Conservation (phyloP, 2,329 filamentous ascomycete genomes). For the Microdochium trichocladiopsis region DNA sequence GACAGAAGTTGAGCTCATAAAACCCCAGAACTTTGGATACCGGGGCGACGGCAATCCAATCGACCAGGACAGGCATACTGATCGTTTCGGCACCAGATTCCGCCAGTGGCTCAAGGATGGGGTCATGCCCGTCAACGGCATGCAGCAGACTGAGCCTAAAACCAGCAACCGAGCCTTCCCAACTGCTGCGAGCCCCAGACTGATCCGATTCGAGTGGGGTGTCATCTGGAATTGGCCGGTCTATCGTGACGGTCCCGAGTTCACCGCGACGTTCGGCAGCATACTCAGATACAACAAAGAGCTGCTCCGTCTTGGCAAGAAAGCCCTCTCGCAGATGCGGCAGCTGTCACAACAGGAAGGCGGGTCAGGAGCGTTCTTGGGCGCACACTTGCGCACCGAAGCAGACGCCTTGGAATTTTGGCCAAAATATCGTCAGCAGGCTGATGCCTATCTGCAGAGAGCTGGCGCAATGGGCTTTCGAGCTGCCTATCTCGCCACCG, state of each 20-base stretch:
- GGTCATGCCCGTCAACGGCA: slow-evolving; percentile 2
- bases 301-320: slow-evolving; percentile 30
- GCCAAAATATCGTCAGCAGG: slow-evolving; percentile 35
- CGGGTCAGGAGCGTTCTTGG: slow-evolving; percentile 22
- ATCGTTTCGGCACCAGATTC: slow-evolving; percentile 26
- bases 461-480: slow-evolving; percentile 22
- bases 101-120: slow-evolving; percentile 21
- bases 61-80: slow-evolving; percentile 33
- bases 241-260: slow-evolving; percentile 37
- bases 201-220: slow-evolving; percentile 34
- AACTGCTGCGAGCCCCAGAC: slow-evolving; percentile 21
- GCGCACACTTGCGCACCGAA: slow-evolving; percentile 40
- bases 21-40: slow-evolving; percentile 29
- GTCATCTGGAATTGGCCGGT: slow-evolving; percentile 38
- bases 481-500: slow-evolving; percentile 37
- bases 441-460: slow-evolving; percentile 27
- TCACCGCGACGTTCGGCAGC: slow-evolving; percentile 33
- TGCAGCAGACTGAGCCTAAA: not conserved
- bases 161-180: slow-evolving; percentile 10
- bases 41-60: slow-evolving; percentile 29
- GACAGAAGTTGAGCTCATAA: slow-evolving; percentile 29
- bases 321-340: slow-evolving; percentile 25
- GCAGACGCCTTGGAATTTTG: slow-evolving; percentile 36
- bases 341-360: slow-evolving; percentile 15
- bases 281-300: slow-evolving; percentile 33